Base-by-base conservation (phyloP, 805 yeast genomes). In the Yamadazyma paraphyllophila region DNA sequence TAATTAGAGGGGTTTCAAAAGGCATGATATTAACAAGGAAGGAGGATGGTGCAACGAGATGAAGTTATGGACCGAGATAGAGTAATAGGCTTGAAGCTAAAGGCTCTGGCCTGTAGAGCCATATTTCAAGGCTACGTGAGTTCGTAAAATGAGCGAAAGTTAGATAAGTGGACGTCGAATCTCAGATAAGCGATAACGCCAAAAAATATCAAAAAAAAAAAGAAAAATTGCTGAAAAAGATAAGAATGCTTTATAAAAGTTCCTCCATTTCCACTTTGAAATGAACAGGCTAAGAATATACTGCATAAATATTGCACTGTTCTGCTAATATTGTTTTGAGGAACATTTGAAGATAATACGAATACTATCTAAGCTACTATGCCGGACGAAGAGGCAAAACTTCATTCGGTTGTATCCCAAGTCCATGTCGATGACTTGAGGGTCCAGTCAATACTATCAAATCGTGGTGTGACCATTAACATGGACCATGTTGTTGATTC, bases 401-500 rank as follows among this genome's bases (percentile, higher is more conserved):
- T 60, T 15, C 56, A 49, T 15, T 58, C 65, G 7, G 52, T 61
- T 3, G 52, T 43, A 12, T 63, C 68, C 0, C 49, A 54, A 13
- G 59, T 63, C 9, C 52, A 56, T 42, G 73, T 72, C 25, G 77
- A 72, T 45, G 73, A 64, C 44, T 51, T 72, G 45, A 45, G 54
- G 16, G 57, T 72, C 34, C 59, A 61, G 38, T 69, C 75, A 7
- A 62, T 72, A 7, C 58, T 72, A 25, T 71, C 76, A n/a, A 65
- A 69, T 50, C 55, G 54, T 42, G 66, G 62, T 39, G 51, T 70
- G 34, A 65, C 69, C 13, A 65, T 71, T 38, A 68, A 67, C 51
- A 71, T 77, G 25, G 81, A 77, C 52, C 82, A 77, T 53, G 73
- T 57, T 14, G 63, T 77, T 7, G 74, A 67, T 49, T 36, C 49